Conservation (phyloP, 2,329 filamentous ascomycete species). For the Eurotiales sp. region DNA sequence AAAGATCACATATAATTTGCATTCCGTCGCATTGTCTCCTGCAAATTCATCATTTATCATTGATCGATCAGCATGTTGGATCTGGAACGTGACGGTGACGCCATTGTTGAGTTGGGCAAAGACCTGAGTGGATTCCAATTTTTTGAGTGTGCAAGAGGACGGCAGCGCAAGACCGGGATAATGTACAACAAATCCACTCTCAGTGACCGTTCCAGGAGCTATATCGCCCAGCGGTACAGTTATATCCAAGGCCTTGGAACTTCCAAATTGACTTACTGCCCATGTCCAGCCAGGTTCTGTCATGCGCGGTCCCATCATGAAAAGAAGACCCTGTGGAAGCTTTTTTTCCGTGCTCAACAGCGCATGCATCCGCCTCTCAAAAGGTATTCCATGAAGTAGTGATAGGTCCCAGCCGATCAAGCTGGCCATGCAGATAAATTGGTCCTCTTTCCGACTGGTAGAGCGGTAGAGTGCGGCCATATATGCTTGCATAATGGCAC, state of each 20-base stretch:
- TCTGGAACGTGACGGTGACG: background rate
- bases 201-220: background rate
- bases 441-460: slow-evolving; percentile 4
- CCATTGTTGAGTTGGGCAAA: background rate
- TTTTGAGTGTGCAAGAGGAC: background rate
- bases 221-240: background rate
- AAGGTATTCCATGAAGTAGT: background rate
- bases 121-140: background rate
- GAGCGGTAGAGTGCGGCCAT: background rate
- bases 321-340: slow-evolving; percentile 1
- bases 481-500: slow-evolving; percentile 1
- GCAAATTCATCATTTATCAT: background rate
- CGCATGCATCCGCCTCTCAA: slow-evolving; percentile 1
- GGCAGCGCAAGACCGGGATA: slow-evolving; percentile 1
- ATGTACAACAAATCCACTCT: background rate
- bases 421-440: slow-evolving; percentile 2
- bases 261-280: background rate
- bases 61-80: background rate
- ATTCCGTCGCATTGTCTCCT: background rate
- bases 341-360: background rate
- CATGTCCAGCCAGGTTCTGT: slow-evolving; percentile 1
- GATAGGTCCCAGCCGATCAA: slow-evolving; percentile 1
- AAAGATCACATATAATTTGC: background rate
- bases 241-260: background rate
- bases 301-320: slow-evolving; percentile 2